These are phyloP conservation scores for Terfezia claveryi DNA, from an alignment of 495 filamentous ascomycete species.

Conservation along the genomic window DNA sequence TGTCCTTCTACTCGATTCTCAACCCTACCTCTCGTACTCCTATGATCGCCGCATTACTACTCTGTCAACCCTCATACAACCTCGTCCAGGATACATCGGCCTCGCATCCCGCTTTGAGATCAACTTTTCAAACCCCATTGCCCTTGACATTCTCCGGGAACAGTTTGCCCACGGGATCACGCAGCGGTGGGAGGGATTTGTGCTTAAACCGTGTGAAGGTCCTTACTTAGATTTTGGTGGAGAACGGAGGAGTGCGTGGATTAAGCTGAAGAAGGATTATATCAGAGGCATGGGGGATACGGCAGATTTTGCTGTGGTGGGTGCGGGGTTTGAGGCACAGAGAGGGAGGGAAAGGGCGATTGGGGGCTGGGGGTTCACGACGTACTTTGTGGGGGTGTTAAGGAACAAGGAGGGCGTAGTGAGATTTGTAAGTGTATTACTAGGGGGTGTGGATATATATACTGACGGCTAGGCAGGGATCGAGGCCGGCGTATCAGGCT, in stretches of 20 bases:
- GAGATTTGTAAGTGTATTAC: constrained; percentile 15
- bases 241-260: constrained; percentile 28
- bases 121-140: constrained; percentile 32
- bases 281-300: constrained; percentile 60
- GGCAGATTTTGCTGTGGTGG: constrained; percentile 58
- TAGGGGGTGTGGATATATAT: no score
- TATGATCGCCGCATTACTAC: constrained; percentile 38
- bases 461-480: constrained; percentile 3
- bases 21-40: constrained; percentile 36
- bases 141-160: constrained; percentile 29
- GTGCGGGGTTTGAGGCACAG: constrained; percentile 40
- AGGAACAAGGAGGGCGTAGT: constrained; percentile 44
- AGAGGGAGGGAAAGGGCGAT: constrained; percentile 30
- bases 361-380: constrained; percentile 42
- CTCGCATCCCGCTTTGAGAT: constrained; percentile 32
- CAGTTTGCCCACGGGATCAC: constrained; percentile 45
- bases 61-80: constrained; percentile 35
- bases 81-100: constrained; percentile 34
- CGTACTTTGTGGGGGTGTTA: constrained; percentile 59
- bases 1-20: constrained; percentile 46
- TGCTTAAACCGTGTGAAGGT: constrained; percentile 56
- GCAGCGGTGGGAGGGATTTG: constrained; percentile 46
- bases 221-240: constrained; percentile 44
- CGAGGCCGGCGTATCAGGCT: constrained; percentile 38
- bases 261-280: constrained; percentile 84